Conservation (phyloP, 2,329 filamentous ascomycete species). For the Diaporthe helianthi region DNA sequence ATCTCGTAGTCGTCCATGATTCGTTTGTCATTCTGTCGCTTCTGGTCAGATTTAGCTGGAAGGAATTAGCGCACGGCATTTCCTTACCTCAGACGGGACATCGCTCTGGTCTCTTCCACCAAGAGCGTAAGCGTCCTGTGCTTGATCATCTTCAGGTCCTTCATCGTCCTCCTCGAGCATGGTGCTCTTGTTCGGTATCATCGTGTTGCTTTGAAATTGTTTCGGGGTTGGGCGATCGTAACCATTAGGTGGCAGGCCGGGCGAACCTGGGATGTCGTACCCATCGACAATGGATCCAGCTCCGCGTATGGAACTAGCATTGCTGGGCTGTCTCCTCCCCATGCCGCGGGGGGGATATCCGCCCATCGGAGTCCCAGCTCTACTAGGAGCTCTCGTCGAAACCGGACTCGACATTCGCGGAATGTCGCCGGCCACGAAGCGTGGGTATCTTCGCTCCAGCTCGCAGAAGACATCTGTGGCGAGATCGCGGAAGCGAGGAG, state of each 20-base stretch:
- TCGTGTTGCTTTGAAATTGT: constrained; percentile 93
- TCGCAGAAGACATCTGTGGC: constrained; percentile 97
- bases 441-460: constrained; percentile 86
- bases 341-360: constrained; percentile 58
- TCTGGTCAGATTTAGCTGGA: not conserved
- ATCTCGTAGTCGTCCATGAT: constrained; percentile 80
- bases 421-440: constrained; percentile 75
- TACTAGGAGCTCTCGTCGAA: constrained; percentile 66
- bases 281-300: constrained; percentile 47
- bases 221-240: constrained; percentile 82
- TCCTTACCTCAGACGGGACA: constrained; percentile 49
- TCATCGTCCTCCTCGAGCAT: constrained; percentile 97
- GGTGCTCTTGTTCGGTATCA: constrained; percentile 96
- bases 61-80: not conserved
- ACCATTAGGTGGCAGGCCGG: constrained; percentile 65
- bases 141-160: constrained; percentile 62
- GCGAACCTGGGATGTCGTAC: constrained; percentile 65
- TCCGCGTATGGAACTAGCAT: constrained; percentile 65
- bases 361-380: constrained; percentile 64
- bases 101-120: constrained; percentile 41
- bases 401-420: constrained; percentile 74
- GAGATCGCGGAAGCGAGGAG: constrained; percentile 86
- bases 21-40: constrained; percentile 68
- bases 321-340: constrained; percentile 63
- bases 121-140: constrained; percentile 65